Evolutionary conservation across 2,329 filamentous ascomycete species (phyloP).

Genomic region (Colletotrichum aenigma): DNA sequence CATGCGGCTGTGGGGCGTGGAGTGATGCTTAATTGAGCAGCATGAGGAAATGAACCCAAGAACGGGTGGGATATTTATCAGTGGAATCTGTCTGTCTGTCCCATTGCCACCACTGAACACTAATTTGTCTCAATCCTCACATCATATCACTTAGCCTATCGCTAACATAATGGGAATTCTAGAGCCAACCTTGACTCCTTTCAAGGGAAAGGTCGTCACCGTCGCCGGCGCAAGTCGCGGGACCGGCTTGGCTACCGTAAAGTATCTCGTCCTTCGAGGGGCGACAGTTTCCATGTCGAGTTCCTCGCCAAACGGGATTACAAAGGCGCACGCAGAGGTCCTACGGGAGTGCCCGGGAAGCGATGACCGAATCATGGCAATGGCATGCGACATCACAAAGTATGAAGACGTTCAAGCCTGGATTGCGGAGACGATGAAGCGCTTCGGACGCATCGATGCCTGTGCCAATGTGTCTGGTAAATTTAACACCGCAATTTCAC

Average conservation of each 20-base stretch:
- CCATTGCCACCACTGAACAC: neutral
- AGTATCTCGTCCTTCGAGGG: constrained; percentile 26
- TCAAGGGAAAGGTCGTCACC: constrained; percentile 23
- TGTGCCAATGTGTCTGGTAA: constrained; percentile 4
- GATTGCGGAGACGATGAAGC: constrained; percentile 3
- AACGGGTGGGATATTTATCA: neutral
- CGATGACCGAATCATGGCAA: constrained; percentile 4
- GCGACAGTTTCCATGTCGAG: constrained; percentile 18
- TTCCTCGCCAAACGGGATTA: constrained; percentile 24
- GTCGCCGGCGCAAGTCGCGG: constrained; percentile 16
- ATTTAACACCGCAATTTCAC: neutral
- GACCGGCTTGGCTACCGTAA: constrained; percentile 21
- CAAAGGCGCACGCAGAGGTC: constrained; percentile 23
- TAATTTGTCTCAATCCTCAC: neutral
- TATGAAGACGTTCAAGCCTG: neutral
- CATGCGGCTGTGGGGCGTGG: neutral
- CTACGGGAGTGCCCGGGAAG: neutral
- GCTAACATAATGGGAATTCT: constrained; percentile 13
- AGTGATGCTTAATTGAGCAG: neutral
- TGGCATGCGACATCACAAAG: neutral
- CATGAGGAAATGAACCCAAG: neutral
- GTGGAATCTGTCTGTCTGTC: neutral
- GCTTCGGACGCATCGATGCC: neutral
- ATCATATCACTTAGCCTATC: neutral
- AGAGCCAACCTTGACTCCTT: constrained; percentile 18